Evolutionary conservation across 176 grass and related monocot species (phyloP).

Genomic region (Eragrostis nindensis): DNA sequence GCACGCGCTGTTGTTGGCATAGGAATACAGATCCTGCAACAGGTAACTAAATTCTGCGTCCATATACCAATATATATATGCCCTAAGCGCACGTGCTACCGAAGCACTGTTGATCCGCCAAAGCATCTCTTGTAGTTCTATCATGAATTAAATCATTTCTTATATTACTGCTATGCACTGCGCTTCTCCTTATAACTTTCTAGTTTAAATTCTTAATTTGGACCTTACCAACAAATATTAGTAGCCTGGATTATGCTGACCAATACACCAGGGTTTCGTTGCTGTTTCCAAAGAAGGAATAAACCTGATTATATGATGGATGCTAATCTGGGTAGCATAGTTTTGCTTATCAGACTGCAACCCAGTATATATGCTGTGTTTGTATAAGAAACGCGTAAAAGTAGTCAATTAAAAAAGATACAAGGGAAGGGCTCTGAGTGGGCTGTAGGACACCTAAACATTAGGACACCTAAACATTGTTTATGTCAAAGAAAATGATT

Average conservation of each 20-base stretch:
- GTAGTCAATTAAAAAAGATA: conserved; percentile 16
- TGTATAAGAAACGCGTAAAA: neutral
- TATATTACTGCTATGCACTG: neutral
- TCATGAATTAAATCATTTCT: conserved; percentile 4
- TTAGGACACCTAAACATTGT: neutral
- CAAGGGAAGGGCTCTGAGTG: neutral
- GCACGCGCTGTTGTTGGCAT: conserved; percentile 83
- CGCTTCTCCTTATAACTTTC: neutral
- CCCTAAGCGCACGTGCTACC: conserved; percentile 5
- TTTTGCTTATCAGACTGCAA: conserved; percentile 17
- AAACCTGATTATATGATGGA: neutral
- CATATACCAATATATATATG: neutral
- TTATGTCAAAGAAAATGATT: conserved; percentile 1
- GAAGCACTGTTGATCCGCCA: neutral
- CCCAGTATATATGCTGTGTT: neutral
- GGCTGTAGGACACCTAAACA: neutral
- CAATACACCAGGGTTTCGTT: neutral
- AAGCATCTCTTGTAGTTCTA: neutral
- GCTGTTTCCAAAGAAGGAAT: conserved; percentile 10
- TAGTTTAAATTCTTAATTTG: conserved; percentile 28
- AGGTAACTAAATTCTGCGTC: conserved; percentile 55
- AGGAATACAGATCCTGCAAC: conserved; percentile 90
- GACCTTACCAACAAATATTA: neutral
- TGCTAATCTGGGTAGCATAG: conserved; percentile 30
- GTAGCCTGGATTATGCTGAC: neutral